A percentile compares a stretch with the other conserved stretches of the same genome.
These are phyloP conservation scores for Cryptococcus hybrid DNA, from an alignment of 1,284 basidiomycete genomes.

Conservation along the genomic window DNA sequence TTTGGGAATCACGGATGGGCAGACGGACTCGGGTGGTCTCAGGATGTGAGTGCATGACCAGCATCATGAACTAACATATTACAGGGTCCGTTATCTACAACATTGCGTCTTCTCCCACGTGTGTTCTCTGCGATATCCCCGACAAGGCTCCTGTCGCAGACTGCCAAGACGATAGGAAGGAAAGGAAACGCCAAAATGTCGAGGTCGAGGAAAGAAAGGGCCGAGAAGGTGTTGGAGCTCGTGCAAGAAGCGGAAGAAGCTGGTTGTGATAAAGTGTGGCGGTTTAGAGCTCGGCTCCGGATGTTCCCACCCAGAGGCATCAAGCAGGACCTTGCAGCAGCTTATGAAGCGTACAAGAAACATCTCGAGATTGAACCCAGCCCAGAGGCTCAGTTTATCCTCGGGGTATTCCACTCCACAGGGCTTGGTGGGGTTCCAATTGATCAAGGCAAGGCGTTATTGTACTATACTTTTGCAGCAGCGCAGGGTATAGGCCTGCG, in stretches of 20 bases:
- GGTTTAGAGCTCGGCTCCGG: slow-evolving; percentile 66
- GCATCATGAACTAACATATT: not conserved
- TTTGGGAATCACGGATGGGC: slow-evolving; percentile 24
- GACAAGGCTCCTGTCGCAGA: slow-evolving; percentile 56
- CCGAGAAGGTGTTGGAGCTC: slow-evolving; percentile 71
- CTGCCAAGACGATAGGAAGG: slow-evolving; percentile 38
- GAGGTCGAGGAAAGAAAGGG: slow-evolving; percentile 38
- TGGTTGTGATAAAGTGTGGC: slow-evolving; percentile 73
- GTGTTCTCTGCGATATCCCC: slow-evolving; percentile 54
- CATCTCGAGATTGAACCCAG: slow-evolving; percentile 60
- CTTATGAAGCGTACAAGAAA: slow-evolving; percentile 40
- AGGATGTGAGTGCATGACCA: slow-evolving; percentile 19
- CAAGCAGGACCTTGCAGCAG: slow-evolving; percentile 32
- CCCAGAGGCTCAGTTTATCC: slow-evolving; percentile 74
- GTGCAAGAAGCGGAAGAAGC: slow-evolving; percentile 73
- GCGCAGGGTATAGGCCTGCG: slow-evolving; percentile 81
- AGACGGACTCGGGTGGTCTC: slow-evolving; percentile 37
- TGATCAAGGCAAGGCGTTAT: slow-evolving; percentile 62
- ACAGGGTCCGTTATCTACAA: slow-evolving; percentile 40
- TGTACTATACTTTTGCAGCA: slow-evolving; percentile 92
- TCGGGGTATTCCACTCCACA: slow-evolving; percentile 84
- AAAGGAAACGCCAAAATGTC: slow-evolving; percentile 45
- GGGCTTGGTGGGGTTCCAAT: slow-evolving; percentile 66
- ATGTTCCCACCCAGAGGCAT: slow-evolving; percentile 53
- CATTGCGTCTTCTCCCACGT: slow-evolving; percentile 34